Evolutionary conservation across 208 protist genomes (phyloP).

Genomic region (Giardia duodenalis): DNA sequence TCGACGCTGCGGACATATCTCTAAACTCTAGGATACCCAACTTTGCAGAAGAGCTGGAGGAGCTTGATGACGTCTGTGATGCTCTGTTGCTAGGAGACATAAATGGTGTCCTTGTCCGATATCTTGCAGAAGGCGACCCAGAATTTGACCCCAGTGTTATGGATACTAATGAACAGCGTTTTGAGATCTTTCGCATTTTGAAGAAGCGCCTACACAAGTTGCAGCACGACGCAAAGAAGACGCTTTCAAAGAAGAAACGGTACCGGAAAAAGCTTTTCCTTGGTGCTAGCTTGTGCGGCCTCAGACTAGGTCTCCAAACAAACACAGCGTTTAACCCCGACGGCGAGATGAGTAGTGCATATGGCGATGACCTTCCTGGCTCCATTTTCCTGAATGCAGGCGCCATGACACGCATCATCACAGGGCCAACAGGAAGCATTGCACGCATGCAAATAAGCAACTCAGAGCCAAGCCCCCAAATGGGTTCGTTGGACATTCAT

Average conservation of each 20-base stretch:
- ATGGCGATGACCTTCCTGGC: neutral
- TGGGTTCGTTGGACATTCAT: neutral
- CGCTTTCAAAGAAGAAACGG: neutral
- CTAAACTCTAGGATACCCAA: neutral
- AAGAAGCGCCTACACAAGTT: neutral
- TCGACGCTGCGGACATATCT: neutral
- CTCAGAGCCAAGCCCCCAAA: neutral
- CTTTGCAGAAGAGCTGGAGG: slow-evolving; percentile 20
- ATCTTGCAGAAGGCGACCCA: neutral
- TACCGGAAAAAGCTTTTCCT: neutral
- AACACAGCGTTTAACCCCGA: neutral
- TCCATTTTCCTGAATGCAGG: neutral
- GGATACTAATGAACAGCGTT: neutral
- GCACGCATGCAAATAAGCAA: neutral
- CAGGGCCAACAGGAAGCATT: neutral
- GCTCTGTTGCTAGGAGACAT: neutral
- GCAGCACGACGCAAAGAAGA: neutral
- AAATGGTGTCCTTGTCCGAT: neutral
- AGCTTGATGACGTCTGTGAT: slow-evolving; percentile 18
- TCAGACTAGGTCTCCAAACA: neutral
- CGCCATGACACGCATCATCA: neutral
- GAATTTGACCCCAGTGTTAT: neutral
- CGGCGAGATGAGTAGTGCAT: neutral
- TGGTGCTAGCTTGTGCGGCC: slow-evolving; percentile 14
- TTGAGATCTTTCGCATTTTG: neutral